Base-by-base conservation (phyloP, 345 rosid species). In the Adansonia digitata region DNA sequence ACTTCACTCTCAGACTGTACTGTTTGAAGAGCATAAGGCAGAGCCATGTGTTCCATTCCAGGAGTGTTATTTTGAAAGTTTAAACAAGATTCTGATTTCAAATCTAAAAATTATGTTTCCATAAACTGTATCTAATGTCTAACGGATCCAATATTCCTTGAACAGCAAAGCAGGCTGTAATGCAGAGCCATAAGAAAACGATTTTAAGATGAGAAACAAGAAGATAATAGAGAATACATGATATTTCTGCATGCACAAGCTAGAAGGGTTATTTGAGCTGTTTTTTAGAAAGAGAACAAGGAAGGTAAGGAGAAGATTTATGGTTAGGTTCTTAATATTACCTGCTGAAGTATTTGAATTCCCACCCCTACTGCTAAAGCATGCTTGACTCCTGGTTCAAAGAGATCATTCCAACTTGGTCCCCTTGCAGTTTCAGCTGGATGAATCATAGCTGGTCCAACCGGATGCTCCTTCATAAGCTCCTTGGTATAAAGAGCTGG, bases 341-440 rank as follows among this genome's bases (percentile, higher is more conserved):
- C 98, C 99, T 93, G 99, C 85, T 95, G 99, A 84, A 95, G 98
- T 77, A 95, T 82, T 79, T 95, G 98, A 80, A 95, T 77, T 9
- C 98, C 97, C 3, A 93, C 84, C n/a, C 99, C 99, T n/a, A 93
- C 90, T 59, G 82, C 57, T 75, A 95, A 82, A 45, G 99, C 98
- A 80, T 86, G 97, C 87, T 88, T 93, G 62, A 95, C 99, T 57
- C 98, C 98, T 14, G 98, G 99, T 83, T 90, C 98, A 65, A 86
- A 85, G 20, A 93, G 92, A 75, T 95, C 94, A 48, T 77, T 86
- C 99, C 98, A 95, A 18, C 85, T 77, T 12, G 89, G 85, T 2
- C 90, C 88, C 75, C 81, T 82, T 18, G 81, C 78, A 70, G 88
- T 80, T 86, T 89, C 92, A 7, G 97, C 86, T 17, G 98, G 98